These are phyloP conservation scores for Neocucurbitaria cava DNA, from an alignment of 2,329 filamentous ascomycete genomes.

Conservation along the genomic window DNA sequence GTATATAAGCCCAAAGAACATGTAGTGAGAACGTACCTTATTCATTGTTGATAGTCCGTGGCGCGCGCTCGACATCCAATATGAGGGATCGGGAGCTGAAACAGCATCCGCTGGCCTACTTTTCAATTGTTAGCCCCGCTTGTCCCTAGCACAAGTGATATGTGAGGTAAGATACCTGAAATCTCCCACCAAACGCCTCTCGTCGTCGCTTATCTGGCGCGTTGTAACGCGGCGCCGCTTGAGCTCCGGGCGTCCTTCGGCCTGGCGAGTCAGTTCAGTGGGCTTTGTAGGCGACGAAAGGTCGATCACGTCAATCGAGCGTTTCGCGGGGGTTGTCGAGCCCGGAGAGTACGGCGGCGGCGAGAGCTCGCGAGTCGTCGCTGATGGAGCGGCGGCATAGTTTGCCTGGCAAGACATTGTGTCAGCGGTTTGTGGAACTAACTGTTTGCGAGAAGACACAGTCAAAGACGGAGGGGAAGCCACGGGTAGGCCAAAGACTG, in stretches of 20 bases:
- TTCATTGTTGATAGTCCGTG: neutral
- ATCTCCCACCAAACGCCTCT: slow-evolving; percentile 22
- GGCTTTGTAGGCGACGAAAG: slow-evolving; percentile 16
- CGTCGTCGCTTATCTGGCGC: slow-evolving; percentile 14
- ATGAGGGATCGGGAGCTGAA: slow-evolving; percentile 17
- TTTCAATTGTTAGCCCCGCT: slow-evolving; percentile 14
- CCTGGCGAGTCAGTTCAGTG: neutral
- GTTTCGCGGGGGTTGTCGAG: slow-evolving; percentile 4
- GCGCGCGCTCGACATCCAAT: slow-evolving; percentile 10
- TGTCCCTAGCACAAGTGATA: neutral
- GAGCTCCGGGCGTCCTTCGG: neutral
- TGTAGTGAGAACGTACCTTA: neutral
- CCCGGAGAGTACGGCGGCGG: slow-evolving; percentile 7
- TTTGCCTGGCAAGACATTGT: slow-evolving; percentile 26
- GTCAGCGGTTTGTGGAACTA: slow-evolving; percentile 17
- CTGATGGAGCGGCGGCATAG: slow-evolving; percentile 19
- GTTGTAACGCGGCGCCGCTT: neutral
- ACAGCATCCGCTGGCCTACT: slow-evolving; percentile 28
- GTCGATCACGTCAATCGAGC: slow-evolving; percentile 8
- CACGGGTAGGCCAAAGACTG: neutral
- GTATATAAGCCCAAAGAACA: neutral
- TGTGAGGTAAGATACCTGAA: slow-evolving; percentile 15
- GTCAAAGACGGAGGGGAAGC: neutral
- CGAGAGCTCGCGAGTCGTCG: slow-evolving; percentile 6
- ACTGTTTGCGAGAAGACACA: neutral